phyloP scores from a whole-genome alignment of 2,329 filamentous ascomycete species.

The Trichoderma sp. region DNA sequence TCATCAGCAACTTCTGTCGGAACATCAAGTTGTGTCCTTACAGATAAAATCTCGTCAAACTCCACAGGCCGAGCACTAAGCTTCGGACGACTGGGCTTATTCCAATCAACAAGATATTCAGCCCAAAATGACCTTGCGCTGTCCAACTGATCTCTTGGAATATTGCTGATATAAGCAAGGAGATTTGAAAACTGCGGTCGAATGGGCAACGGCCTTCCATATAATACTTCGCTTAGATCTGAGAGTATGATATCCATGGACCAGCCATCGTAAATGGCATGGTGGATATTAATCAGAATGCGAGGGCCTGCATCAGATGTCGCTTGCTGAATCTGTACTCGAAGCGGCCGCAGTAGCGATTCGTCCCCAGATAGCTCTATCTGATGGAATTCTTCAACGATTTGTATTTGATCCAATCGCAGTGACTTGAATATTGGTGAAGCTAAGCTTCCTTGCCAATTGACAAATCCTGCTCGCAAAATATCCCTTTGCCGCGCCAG shows the following conservation, averaged over 20 bases:
- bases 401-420: constrained; percentile 39
- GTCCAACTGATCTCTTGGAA: constrained; percentile 31
- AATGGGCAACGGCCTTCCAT: constrained; percentile 24
- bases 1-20: constrained; percentile 27
- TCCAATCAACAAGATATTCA: constrained; percentile 57
- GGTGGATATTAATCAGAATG: constrained; percentile 63
- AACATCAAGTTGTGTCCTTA: constrained; percentile 22
- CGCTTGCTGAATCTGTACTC: constrained; percentile 50
- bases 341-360: constrained; percentile 55
- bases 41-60: constrained; percentile 21
- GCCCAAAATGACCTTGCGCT: constrained; percentile 65
- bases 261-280: constrained; percentile 92
- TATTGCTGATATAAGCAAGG: constrained; percentile 45
- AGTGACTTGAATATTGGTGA: constrained; percentile 58
- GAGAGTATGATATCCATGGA: constrained; percentile 70
- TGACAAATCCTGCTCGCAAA: constrained; percentile 69
- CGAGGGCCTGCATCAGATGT: constrained; percentile 26
- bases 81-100: constrained; percentile 55
- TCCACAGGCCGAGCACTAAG: constrained; percentile 30
- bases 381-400: constrained; percentile 37
- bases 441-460: constrained; percentile 40
- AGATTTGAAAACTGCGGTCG: constrained; percentile 62
- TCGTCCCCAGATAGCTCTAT: constrained; percentile 39
- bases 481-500: constrained; percentile 59
- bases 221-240: constrained; percentile 58